These are phyloP conservation scores for Recurvomyces mirabilis DNA, from an alignment of 495 filamentous ascomycete species.

Conservation along the genomic window DNA sequence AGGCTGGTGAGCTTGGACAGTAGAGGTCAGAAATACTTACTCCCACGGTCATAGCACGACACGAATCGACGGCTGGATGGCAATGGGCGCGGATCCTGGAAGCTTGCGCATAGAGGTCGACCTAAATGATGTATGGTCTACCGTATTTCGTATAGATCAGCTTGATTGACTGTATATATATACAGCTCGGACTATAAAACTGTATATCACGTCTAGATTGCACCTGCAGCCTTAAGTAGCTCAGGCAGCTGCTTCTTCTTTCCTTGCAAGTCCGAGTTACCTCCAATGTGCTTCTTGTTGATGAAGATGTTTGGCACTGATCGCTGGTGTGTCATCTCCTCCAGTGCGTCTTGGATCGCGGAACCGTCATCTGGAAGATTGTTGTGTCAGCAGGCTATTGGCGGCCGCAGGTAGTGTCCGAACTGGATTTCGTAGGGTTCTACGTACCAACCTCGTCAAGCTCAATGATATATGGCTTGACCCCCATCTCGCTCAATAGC, in stretches of 20 bases:
- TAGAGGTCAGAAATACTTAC: no score
- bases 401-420: no score
- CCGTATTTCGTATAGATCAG: no score
- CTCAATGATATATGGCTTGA: conserved; percentile 67
- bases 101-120: no score
- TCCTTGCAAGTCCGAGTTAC: conserved; percentile 85
- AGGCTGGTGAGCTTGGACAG: conserved; percentile 20
- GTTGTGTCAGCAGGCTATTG: background rate
- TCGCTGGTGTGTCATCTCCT: conserved; percentile 66
- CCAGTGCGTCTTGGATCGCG: conserved; percentile 73
- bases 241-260: conserved; percentile 44
- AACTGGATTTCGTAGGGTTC: no score
- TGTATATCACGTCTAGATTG: conserved; percentile 36
- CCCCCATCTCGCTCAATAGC: conserved; percentile 54
- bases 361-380: conserved; percentile 53
- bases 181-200: no score
- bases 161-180: no score
- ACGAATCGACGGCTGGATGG: no score
- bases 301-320: conserved; percentile 97
- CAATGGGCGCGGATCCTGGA: no score
- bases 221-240: conserved; percentile 56
- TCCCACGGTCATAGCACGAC: no score
- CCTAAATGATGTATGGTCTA: no score
- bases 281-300: conserved; percentile 77
- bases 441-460: conserved; percentile 69